Evolutionary conservation across 192 early-diverging fungal genomes (phyloP).

Genomic region (Dissophora ornata): DNA sequence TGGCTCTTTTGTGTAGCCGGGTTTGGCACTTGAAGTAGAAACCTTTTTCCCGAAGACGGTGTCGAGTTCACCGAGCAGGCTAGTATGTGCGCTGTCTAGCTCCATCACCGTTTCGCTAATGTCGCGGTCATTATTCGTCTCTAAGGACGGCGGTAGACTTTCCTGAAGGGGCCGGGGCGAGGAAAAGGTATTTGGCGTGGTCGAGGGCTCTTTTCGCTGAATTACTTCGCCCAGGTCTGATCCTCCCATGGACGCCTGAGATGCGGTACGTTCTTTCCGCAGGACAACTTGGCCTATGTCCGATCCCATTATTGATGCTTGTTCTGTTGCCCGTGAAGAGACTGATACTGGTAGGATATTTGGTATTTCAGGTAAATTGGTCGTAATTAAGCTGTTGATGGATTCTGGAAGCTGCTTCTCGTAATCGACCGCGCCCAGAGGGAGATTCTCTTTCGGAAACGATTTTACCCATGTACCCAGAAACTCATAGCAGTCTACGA

Average conservation of each 20-base stretch:
- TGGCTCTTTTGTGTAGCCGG: neutral
- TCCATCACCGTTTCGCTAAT: neutral
- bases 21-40: neutral
- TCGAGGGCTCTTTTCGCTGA: constrained; percentile 1
- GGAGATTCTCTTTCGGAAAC: constrained; percentile 22
- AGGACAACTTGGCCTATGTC: no score
- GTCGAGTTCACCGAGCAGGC: constrained; percentile 2
- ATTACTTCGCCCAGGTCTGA: constrained; percentile 33
- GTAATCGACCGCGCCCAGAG: constrained; percentile 7
- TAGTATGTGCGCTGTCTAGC: neutral
- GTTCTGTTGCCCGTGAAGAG: neutral
- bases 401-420: constrained; percentile 35
- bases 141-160: no score
- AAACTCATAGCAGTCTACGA: constrained; percentile 25
- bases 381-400: constrained; percentile 1
- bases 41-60: constrained; percentile 3
- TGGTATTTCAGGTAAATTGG: neutral
- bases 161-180: no score
- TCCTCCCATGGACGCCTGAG: neutral
- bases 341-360: neutral
- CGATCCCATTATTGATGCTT: neutral
- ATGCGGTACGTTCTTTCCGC: no score
- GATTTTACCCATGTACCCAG: constrained; percentile 30
- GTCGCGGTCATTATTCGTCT: neutral
- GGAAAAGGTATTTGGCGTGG: neutral